phyloP scores from a whole-genome alignment of 2,329 filamentous ascomycete species.

The Alternaria metachromatica region DNA sequence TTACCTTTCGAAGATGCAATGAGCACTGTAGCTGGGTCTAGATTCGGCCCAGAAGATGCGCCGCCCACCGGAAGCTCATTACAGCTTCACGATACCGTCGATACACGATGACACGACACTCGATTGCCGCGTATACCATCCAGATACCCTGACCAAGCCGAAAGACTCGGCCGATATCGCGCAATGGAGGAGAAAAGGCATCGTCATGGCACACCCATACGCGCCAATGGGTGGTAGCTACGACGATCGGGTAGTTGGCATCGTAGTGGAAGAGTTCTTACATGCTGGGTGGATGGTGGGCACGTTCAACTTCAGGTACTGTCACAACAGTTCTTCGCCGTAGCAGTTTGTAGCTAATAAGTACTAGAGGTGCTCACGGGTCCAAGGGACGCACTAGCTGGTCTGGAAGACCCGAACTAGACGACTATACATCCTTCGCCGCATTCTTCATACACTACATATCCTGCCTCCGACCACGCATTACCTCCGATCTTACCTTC shows the following conservation, averaged over 20 bases:
- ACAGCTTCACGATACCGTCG: constrained; percentile 80
- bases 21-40: constrained; percentile 28
- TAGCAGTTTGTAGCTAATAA: not conserved
- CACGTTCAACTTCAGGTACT: constrained; percentile 90
- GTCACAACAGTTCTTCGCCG: not conserved
- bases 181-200: constrained; percentile 55
- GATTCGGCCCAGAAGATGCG: constrained; percentile 33
- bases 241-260: constrained; percentile 80
- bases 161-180: not conserved
- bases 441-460: constrained; percentile 81
- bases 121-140: constrained; percentile 82
- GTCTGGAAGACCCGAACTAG: constrained; percentile 80
- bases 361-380: constrained; percentile 72
- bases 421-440: constrained; percentile 83
- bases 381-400: constrained; percentile 84
- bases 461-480: constrained; percentile 57
- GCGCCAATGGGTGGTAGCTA: constrained; percentile 84
- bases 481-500: constrained; percentile 21
- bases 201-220: constrained; percentile 88
- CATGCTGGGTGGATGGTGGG: constrained; percentile 74
- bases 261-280: constrained; percentile 69
- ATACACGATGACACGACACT: constrained; percentile 78
- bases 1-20: constrained; percentile 28
- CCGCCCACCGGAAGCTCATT: constrained; percentile 42
- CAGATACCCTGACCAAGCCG: constrained; percentile 31